Percentiles rank a stretch among this genome's conserved stretches.
phyloP scores from a whole-genome alignment of 2,329 filamentous ascomycete genomes.

The Arachnomyces sp. region DNA sequence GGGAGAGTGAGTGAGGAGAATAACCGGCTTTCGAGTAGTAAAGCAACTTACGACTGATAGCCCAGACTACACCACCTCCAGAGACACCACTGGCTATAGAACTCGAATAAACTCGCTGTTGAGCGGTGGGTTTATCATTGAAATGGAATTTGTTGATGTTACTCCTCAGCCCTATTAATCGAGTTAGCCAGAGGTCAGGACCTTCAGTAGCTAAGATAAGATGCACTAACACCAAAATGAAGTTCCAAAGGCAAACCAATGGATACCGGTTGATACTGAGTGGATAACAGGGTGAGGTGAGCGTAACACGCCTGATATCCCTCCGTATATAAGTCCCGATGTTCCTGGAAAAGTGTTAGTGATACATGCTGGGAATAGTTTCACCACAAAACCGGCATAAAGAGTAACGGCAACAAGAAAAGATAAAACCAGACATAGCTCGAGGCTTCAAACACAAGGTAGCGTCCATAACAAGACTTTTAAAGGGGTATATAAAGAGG shows the following conservation, averaged over 20 bases:
- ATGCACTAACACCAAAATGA: slow-evolving; percentile 61
- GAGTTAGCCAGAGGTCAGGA: slow-evolving; percentile 9
- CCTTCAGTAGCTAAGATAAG: not conserved
- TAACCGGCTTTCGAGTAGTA: slow-evolving; percentile 17
- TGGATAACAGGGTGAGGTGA: slow-evolving; percentile 60
- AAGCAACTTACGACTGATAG: slow-evolving; percentile 41
- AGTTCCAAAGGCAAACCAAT: slow-evolving; percentile 71
- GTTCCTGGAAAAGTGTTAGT: slow-evolving; percentile 39
- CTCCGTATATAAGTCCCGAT: slow-evolving; percentile 56
- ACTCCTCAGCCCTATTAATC: slow-evolving; percentile 34
- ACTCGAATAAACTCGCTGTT: slow-evolving; percentile 59
- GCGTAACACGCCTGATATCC: slow-evolving; percentile 62
- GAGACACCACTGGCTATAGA: slow-evolving; percentile 62
- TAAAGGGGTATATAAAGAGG: slow-evolving; percentile 6
- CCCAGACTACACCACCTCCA: slow-evolving; percentile 46
- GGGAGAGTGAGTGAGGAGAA: slow-evolving; percentile 16
- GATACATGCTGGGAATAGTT: slow-evolving; percentile 4
- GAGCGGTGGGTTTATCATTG: slow-evolving; percentile 45
- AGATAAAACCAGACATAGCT: slow-evolving; percentile 37
- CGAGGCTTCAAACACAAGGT: slow-evolving; percentile 27
- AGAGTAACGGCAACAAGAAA: slow-evolving; percentile 7
- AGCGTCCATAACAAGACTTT: not conserved
- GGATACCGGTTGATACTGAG: slow-evolving; percentile 62
- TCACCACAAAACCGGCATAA: slow-evolving; percentile 7
- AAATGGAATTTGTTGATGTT: slow-evolving; percentile 40